Evolutionary conservation across 2,329 filamentous ascomycete genomes (phyloP).

Genomic region (Phialophora verrucosa): DNA sequence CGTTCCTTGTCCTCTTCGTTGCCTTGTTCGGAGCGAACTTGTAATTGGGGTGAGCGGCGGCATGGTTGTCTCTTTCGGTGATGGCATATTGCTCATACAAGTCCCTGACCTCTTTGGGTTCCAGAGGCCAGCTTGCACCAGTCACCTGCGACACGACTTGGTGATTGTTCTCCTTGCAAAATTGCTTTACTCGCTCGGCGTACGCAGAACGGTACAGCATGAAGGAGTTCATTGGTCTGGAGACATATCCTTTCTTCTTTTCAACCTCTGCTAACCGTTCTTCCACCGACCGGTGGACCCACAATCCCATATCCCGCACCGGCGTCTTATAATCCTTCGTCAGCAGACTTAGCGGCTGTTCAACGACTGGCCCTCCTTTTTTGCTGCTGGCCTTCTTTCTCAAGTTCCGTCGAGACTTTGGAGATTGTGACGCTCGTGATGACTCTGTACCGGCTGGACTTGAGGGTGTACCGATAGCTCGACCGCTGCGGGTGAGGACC

Average conservation of each 20-base stretch:
- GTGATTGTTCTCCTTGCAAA: slow-evolving; percentile 86
- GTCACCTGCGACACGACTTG: slow-evolving; percentile 89
- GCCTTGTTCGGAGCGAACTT: slow-evolving; percentile 89
- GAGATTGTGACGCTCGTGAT: slow-evolving; percentile 46
- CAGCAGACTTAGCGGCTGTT: slow-evolving; percentile 72
- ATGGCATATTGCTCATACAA: slow-evolving; percentile 80
- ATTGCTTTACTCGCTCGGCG: slow-evolving; percentile 81
- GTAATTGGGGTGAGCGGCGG: slow-evolving; percentile 84
- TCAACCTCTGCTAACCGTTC: slow-evolving; percentile 71
- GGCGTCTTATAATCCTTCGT: slow-evolving; percentile 68
- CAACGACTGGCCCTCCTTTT: slow-evolving; percentile 49
- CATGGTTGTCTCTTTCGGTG: slow-evolving; percentile 82
- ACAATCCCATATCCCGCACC: slow-evolving; percentile 77
- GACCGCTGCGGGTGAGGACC: slow-evolving; percentile 38
- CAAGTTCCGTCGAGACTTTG: slow-evolving; percentile 41
- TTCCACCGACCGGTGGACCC: slow-evolving; percentile 74
- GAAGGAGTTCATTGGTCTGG: slow-evolving; percentile 95
- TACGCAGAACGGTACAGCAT: slow-evolving; percentile 96
- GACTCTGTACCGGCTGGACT: slow-evolving; percentile 28
- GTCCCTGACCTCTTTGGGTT: slow-evolving; percentile 72
- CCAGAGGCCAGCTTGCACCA: slow-evolving; percentile 82
- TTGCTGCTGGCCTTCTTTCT: slow-evolving; percentile 38
- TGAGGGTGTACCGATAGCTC: slow-evolving; percentile 36
- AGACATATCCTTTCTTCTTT: slow-evolving; percentile 77
- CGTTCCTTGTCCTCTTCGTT: slow-evolving; percentile 54